Evolutionary conservation across 768 basidiomycete species (phyloP), one percentile per base, ranked within the genome.

Genomic region (Termitomyces sp.): DNA sequence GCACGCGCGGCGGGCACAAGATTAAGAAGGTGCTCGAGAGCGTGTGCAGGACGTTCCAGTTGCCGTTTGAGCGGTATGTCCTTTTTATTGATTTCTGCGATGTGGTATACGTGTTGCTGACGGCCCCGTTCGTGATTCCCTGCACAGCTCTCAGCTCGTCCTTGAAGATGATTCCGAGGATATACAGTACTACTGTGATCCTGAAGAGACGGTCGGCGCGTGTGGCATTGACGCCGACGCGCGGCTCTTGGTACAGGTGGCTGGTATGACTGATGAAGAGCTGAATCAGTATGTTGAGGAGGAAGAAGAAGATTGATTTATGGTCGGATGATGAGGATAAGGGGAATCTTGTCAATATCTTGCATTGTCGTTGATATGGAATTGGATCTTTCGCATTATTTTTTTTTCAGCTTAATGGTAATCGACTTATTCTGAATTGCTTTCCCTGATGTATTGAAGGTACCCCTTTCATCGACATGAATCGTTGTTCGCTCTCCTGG

Each of bases 1-100:
- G 76, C 60, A 76, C 76, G 2, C 75, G 77, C 43, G 75, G 73
- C 13, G 73, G 70, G 49, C 76, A 79, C 62, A 60, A 61, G 36
- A 73, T 78, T 14, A 62, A 66, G 35, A 78, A 77, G 61, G 74
- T 79, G 22, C 68, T 79, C 5, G 64, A 65, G 38, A 72, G 72
- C 16, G 76, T 70, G 3, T 78, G 77, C 55, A 72, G 66, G 47
- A 74, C 71, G n/a, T 78, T 77, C 43, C 67, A 61, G 0, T 55
- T 77, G 24, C 72, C 74, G 36, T 63, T 56, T 22, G 59, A 66
- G 5, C 62, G 60, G 74, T 73, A 47, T 43, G 71, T 63, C 20
- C 24, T 22, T 35, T 44, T 41, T 14, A 20, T 3, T 1, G 0
- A 20, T 20, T 20, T 10, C 1, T 8, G n/a, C n/a, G 2, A 26